Evolutionary conservation across 371 early-diverging fungal species (phyloP), one percentile per base, ranked within the genome.

Genomic region (Cokeromyces recurvatus): DNA sequence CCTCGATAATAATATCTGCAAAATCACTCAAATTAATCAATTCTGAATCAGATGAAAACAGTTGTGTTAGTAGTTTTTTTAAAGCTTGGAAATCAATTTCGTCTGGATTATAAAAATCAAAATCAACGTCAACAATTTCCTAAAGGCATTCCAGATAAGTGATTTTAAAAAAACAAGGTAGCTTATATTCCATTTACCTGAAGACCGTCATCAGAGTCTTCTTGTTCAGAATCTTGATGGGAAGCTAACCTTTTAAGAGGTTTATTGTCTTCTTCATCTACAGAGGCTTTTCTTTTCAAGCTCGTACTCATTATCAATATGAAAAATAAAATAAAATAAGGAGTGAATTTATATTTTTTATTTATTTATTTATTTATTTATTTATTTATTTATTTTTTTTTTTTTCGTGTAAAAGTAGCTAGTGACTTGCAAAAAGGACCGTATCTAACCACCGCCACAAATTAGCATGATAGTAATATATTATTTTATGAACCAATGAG

Each of bases 31-130:
- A 42, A 10, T 81, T 66, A 36, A 94, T 77, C 20, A 78, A 59
- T 27, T 89, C 89, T 6, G 85, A 71, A 64, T 97, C 95, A 38
- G 84, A 77, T 16, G 83, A 83, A 47, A 96, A 92, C 9, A 86
- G 65, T 45, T 89, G 87, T 17, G 53, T 63, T 11, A 96, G 51
- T 8, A 98, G 77, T 22, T 84, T 82, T 64, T 97, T 97, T 47
- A 95, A 67, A 10, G 93, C 89, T 55, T 95, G 95, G 55, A 85
- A 98, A 71, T 98, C 98, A 17, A 81, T 78, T 38, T 83, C 80
- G 47, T 85, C 81, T 15, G 91, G 89, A 46, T 91, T 91, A 69
- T 86, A 92, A 62, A 97, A 98, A 58, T 95, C 97, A 61, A 97
- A 96, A 53, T 95, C 94, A 11, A 97, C 92, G 49, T 95, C 82